Conservation (phyloP, 768 basidiomycete species). For the Clavulina sp. region DNA sequence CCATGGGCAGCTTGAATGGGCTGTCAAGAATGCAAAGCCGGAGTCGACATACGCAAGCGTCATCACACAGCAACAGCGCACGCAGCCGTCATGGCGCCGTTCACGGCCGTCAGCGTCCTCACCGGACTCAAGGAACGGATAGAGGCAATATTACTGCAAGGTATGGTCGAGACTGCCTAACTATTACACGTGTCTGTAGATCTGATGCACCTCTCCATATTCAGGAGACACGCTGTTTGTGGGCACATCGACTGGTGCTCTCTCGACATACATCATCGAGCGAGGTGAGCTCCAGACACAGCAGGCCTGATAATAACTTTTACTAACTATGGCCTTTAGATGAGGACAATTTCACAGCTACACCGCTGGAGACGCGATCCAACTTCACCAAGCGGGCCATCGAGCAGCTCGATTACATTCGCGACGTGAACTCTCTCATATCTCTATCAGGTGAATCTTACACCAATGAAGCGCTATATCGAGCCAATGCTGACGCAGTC, state of each 20-base stretch:
- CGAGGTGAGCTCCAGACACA: constrained; percentile 8
- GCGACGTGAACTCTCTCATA: constrained; percentile 71
- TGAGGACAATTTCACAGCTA: constrained; percentile 20
- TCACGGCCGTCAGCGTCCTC: constrained; percentile 17
- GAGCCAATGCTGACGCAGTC: not conserved
- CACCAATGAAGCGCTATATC: not conserved
- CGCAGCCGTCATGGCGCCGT: constrained; percentile 24
- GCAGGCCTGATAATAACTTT: not conserved
- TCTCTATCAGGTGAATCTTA: constrained; percentile 53
- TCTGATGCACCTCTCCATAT: not conserved
- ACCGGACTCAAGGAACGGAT: constrained; percentile 22
- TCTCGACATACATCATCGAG: constrained; percentile 34
- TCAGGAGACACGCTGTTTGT: constrained; percentile 43
- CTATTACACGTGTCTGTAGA: not conserved
- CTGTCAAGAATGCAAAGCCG: not conserved
- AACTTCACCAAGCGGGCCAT: constrained; percentile 48
- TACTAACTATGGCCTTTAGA: constrained; percentile 14
- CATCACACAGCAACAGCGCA: not conserved
- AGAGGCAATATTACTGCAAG: constrained; percentile 15
- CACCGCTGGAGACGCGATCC: constrained; percentile 49
- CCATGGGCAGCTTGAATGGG: constrained; percentile 26
- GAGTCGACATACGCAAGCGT: not conserved
- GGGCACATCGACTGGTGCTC: constrained; percentile 38
- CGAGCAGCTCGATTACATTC: constrained; percentile 75
- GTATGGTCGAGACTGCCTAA: constrained; percentile 1